These are phyloP conservation scores for Leishmania major DNA, from an alignment of 208 protist species.

Conservation along the genomic window DNA sequence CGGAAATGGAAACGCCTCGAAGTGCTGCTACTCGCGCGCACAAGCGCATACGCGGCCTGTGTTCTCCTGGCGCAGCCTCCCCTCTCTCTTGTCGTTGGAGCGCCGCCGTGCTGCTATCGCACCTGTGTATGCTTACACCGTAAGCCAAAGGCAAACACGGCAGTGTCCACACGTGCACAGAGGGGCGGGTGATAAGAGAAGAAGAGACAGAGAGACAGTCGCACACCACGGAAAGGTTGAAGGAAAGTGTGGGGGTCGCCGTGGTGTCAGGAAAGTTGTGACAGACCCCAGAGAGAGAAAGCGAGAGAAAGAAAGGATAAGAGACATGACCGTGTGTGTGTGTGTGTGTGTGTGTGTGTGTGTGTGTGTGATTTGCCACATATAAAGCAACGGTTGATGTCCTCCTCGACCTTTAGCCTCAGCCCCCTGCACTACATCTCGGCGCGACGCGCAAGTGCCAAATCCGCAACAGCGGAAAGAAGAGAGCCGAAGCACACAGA, in stretches of 20 bases:
- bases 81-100: not conserved
- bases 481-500: not conserved
- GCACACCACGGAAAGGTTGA: not conserved
- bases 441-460: not conserved
- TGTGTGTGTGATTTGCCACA: not conserved
- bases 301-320: not conserved
- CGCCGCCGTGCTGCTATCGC: not conserved
- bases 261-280: not conserved
- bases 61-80: not conserved
- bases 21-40: not conserved
- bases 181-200: not conserved
- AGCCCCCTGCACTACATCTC: not conserved
- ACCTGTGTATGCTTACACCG: not conserved
- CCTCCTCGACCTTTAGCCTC: not conserved
- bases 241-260: not conserved
- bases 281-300: not conserved
- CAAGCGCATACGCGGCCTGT: not conserved
- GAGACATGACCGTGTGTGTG: not conserved
- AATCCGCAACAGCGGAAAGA: not conserved
- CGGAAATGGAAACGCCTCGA: not conserved
- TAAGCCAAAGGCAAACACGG: not conserved
- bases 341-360: not conserved
- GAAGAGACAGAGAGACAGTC: not conserved
- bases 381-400: not conserved
- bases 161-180: not conserved